Conservation (phyloP, 257 asterid genomes). For the Jasminum sambac region DNA sequence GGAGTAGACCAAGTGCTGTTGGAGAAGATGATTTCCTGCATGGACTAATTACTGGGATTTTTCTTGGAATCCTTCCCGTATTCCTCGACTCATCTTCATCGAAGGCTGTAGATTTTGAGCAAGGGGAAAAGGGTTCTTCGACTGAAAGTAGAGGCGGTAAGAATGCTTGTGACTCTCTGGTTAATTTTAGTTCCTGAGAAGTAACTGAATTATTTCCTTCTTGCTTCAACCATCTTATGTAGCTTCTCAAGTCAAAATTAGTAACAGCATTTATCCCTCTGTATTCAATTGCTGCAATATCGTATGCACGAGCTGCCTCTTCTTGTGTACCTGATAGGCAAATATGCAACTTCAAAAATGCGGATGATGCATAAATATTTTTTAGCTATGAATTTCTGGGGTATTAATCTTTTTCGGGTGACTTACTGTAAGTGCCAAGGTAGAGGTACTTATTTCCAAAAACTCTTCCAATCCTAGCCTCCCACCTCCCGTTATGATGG, state of each 20-base stretch:
- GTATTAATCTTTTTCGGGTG: background rate
- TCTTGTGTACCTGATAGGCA: slow-evolving; percentile 50
- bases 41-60: slow-evolving; percentile 34
- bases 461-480: slow-evolving; percentile 66
- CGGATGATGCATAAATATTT: background rate
- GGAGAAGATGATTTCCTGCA: slow-evolving; percentile 47
- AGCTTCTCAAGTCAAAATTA: slow-evolving; percentile 58
- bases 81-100: slow-evolving; percentile 28
- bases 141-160: slow-evolving; percentile 24
- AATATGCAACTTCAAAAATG: background rate
- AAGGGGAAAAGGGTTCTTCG: slow-evolving; percentile 32
- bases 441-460: slow-evolving; percentile 67
- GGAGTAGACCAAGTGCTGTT: slow-evolving; percentile 58
- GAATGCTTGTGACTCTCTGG: slow-evolving; percentile 22
- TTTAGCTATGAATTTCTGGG: background rate
- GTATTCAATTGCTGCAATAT: slow-evolving; percentile 63
- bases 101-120: slow-evolving; percentile 36
- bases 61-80: slow-evolving; percentile 33
- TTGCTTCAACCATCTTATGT: slow-evolving; percentile 56
- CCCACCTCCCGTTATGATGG: slow-evolving; percentile 74
- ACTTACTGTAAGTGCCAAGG: slow-evolving; percentile 66
- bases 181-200: slow-evolving; percentile 34
- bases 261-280: slow-evolving; percentile 61
- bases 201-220: slow-evolving; percentile 25
- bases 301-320: slow-evolving; percentile 72